phyloP scores from a whole-genome alignment of 441 rosid species.

The Isatis lusitanica region DNA sequence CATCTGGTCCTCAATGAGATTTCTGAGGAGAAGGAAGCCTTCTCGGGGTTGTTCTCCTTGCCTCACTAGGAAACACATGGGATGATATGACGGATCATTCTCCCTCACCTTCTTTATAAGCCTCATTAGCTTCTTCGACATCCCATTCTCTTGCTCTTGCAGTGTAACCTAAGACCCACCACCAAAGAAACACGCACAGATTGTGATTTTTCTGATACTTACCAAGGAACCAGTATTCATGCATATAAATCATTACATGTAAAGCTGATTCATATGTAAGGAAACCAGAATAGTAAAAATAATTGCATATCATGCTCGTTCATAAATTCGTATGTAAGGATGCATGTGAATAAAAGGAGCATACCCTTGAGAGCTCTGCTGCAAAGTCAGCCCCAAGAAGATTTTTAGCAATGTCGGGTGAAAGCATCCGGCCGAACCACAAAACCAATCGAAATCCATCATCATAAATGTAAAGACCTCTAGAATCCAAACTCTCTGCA shows the following conservation, averaged over 20 bases:
- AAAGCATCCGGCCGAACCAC: slow-evolving; percentile 96
- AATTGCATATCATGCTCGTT: background rate
- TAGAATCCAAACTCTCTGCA: slow-evolving; percentile 83
- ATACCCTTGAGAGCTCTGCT: slow-evolving; percentile 86
- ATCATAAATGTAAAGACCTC: slow-evolving; percentile 90
- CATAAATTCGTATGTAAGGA: background rate
- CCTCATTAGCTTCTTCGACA: slow-evolving; percentile 78
- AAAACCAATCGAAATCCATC: slow-evolving; percentile 82
- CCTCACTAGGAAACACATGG: slow-evolving; percentile 72
- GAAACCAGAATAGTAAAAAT: background rate
- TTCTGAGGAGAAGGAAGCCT: slow-evolving; percentile 75
- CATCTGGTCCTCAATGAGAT: slow-evolving; percentile 83
- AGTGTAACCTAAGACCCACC: slow-evolving; percentile 62
- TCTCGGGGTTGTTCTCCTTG: slow-evolving; percentile 99
- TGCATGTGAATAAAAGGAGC: slow-evolving; percentile 16
- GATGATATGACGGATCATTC: slow-evolving; percentile 72
- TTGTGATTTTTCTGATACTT: background rate
- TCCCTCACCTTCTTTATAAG: slow-evolving; percentile 70
- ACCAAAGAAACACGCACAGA: slow-evolving; percentile 22
- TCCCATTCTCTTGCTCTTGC: slow-evolving; percentile 63
- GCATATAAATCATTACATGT: background rate
- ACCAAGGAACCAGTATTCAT: background rate
- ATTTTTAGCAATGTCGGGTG: slow-evolving; percentile 80
- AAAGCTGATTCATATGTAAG: background rate
- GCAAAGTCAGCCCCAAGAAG: slow-evolving; percentile 87